Evolutionary conservation across 2,329 filamentous ascomycete genomes (phyloP).

Genomic region (Colletotrichum tofieldiae): DNA sequence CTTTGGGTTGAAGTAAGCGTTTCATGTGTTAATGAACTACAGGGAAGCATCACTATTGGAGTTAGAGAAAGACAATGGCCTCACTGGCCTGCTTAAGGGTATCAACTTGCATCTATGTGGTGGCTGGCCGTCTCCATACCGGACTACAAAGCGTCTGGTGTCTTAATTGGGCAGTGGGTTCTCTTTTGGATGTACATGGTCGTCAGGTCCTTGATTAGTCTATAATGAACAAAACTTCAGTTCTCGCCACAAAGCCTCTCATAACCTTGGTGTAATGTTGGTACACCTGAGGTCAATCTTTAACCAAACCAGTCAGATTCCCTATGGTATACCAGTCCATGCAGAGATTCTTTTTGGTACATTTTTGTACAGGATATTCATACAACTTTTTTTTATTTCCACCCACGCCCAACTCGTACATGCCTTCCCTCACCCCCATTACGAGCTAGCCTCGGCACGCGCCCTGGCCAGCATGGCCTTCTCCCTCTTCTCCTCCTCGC

Average conservation of each 20-base stretch:
- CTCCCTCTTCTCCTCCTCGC: constrained; percentile 74
- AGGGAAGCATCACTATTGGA: constrained; percentile 30
- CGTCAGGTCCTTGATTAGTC: constrained; percentile 14
- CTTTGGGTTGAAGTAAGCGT: constrained; percentile 84
- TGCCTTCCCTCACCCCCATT: constrained; percentile 37
- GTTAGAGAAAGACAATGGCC: constrained; percentile 23
- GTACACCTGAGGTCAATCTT: background rate
- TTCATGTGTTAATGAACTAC: constrained; percentile 32
- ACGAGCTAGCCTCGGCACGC: constrained; percentile 49
- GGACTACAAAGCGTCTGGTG: constrained; percentile 5
- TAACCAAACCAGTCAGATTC: background rate
- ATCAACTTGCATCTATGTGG: constrained; percentile 22
- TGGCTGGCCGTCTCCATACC: constrained; percentile 8
- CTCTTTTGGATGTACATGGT: constrained; percentile 32
- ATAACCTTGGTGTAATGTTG: too few species aligned
- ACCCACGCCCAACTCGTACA: background rate
- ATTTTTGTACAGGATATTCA: constrained; percentile 43
- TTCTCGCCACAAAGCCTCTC: background rate
- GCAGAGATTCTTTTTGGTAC: constrained; percentile 41
- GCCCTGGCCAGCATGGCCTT: constrained; percentile 64
- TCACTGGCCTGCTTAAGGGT: constrained; percentile 7
- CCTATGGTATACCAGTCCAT: background rate
- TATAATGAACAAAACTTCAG: constrained; percentile 24
- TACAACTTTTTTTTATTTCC: constrained; percentile 24
- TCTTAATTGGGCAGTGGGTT: constrained; percentile 19